Base-by-base conservation (phyloP, 2,329 filamentous ascomycete genomes). In the Ophiobolus disseminans region DNA sequence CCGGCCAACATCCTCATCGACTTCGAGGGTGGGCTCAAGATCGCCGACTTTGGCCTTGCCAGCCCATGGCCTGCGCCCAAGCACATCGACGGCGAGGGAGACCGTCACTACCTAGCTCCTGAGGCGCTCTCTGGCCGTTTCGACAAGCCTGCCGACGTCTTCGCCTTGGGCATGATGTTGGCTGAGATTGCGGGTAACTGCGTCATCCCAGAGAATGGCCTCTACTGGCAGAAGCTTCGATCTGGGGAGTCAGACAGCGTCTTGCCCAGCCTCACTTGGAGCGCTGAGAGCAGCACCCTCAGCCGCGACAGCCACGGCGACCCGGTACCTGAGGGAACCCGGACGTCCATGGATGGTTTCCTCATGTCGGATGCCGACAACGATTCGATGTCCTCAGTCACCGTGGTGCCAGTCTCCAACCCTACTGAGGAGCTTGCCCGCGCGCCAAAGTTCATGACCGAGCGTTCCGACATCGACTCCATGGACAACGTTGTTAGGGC, bases 111-210 rank as follows among this genome's bases (percentile, higher is more conserved):
- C 70, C 93, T 99, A 69, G 93, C 90, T 1, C 92, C 92, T 0
- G 94, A 99, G 73, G 91, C 96, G 53, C 84, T 99, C 16, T 85
- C 85, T 66, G 93, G 92, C 32, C 84, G 86, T 55, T 94, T 89
- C 61, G 91, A 96, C 75, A 94, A 93, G 72, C 89, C 93, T 28
- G 89, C 91, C 26, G 94, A 99, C 73, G 84, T 99, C 40, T 99
- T 97, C 73, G 90, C 94, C 9, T 84, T 99, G 22, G 94, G 94
- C 41, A 84, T 97, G 63, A 96, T 97, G 73, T 89, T 96, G 71
- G 85, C 97, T 40, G 94, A 99, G 76, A 94, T 92, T 64, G 93
- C 91, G 20, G 91, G 89, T 55, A 99, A 99, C 66, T 91, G 96
- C 40, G 87, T 91, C 55, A 86, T 99, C 21, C 94, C 94, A 0